phyloP scores from a whole-genome alignment of 192 early-diverging fungal genomes.

The Pilaira anomala region DNA sequence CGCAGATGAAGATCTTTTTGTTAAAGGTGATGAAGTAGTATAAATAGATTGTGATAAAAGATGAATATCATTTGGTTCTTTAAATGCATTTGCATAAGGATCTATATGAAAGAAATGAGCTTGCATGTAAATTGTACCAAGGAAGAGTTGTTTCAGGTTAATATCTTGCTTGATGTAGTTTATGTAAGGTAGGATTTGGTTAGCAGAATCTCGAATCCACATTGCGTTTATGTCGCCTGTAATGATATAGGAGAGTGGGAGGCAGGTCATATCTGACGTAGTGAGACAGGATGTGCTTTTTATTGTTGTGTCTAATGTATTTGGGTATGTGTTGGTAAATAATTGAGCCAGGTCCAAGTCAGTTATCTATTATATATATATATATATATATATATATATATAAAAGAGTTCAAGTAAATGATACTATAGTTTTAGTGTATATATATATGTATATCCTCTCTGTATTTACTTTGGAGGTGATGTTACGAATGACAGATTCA shows the following conservation, averaged over 20 bases:
- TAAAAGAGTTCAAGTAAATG: too few relatives aligned
- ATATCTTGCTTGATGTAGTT: slow-evolving; percentile 38
- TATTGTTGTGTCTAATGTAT: slow-evolving; percentile 69
- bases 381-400: too few relatives aligned
- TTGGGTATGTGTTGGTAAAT: slow-evolving; percentile 62
- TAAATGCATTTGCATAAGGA: slow-evolving; percentile 66
- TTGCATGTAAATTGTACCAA: slow-evolving; percentile 56
- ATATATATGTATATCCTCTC: too few relatives aligned
- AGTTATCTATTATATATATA: too few relatives aligned
- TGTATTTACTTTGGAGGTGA: slow-evolving; percentile 33
- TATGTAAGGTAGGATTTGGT: slow-evolving; percentile 62
- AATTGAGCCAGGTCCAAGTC: slow-evolving; percentile 54
- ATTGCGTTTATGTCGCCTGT: slow-evolving; percentile 76
- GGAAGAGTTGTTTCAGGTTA: slow-evolving; percentile 41
- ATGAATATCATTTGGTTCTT: slow-evolving; percentile 43
- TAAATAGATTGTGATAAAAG: slow-evolving; percentile 20
- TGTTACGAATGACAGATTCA: slow-evolving; percentile 40
- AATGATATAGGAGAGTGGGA: slow-evolving; percentile 59
- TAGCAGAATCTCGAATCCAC: slow-evolving; percentile 73
- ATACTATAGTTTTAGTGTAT: too few relatives aligned
- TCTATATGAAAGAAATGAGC: slow-evolving; percentile 35
- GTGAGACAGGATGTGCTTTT: slow-evolving; percentile 53
- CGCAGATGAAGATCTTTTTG: slow-evolving; percentile 37
- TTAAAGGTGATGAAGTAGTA: slow-evolving; percentile 38
- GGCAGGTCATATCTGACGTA: slow-evolving; percentile 30